Evolutionary conservation across 139 green algal species (phyloP).

Genomic region (Bryopsis sp.): DNA sequence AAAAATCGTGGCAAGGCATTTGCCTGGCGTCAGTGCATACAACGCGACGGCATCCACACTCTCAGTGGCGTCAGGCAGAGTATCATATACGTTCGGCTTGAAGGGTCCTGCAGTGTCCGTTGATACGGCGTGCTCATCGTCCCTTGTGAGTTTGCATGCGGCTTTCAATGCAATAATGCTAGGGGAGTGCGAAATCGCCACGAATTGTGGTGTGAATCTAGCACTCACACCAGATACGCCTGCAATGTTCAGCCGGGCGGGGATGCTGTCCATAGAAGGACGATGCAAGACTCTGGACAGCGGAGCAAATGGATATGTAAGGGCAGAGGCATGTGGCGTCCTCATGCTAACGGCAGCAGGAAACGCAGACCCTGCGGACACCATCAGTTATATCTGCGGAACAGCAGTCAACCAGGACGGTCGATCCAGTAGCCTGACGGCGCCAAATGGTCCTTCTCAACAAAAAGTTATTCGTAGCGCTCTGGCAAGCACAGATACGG

Average conservation of each 20-base stretch:
- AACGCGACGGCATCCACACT: slow-evolving; percentile 36
- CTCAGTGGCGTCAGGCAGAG: slow-evolving; percentile 50
- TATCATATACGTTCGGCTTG: slow-evolving; percentile 66
- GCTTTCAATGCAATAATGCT: slow-evolving; percentile 27
- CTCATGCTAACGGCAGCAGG: neutral
- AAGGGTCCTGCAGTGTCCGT: slow-evolving; percentile 50
- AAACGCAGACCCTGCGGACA: neutral
- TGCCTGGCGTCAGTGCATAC: slow-evolving; percentile 29
- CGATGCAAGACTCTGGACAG: slow-evolving; percentile 79
- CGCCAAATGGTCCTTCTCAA: slow-evolving; percentile 79
- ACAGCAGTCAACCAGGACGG: slow-evolving; percentile 86
- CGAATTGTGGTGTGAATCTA: slow-evolving; percentile 40
- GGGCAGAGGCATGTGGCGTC: slow-evolving; percentile 46
- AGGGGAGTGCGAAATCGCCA: slow-evolving; percentile 26
- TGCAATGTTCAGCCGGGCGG: slow-evolving; percentile 42
- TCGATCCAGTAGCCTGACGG: slow-evolving; percentile 74
- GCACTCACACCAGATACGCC: slow-evolving; percentile 41
- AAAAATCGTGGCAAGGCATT: slow-evolving; percentile 29
- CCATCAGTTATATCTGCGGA: slow-evolving; percentile 34
- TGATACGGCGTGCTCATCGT: slow-evolving; percentile 81
- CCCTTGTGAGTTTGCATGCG: slow-evolving; percentile 55
- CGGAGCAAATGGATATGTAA: slow-evolving; percentile 72
- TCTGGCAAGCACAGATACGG: slow-evolving; percentile 19
- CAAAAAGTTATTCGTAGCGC: slow-evolving; percentile 47
- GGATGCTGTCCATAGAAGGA: slow-evolving; percentile 55